phyloP scores from a whole-genome alignment of 805 yeast species.

The Candida maesae region DNA sequence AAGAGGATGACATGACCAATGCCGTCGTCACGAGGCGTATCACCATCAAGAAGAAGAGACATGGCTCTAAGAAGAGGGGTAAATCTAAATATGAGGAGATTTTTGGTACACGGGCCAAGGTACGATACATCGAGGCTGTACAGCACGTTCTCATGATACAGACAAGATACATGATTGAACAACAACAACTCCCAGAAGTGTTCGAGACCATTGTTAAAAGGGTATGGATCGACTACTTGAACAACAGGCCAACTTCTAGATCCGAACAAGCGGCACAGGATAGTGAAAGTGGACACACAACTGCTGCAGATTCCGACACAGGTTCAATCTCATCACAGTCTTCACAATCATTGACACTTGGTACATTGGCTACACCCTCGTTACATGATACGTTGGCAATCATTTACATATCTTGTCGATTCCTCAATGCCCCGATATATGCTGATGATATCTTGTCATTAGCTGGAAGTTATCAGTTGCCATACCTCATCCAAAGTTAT shows the following conservation, averaged over 20 bases:
- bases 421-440: constrained; percentile 4
- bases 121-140: constrained; percentile 40
- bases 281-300: constrained; percentile 3
- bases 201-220: constrained; percentile 34
- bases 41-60: constrained; percentile 26
- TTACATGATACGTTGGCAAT: neutral
- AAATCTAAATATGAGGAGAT: constrained; percentile 22
- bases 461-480: neutral
- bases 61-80: constrained; percentile 7
- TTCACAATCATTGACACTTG: neutral
- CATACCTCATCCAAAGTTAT: neutral
- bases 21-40: constrained; percentile 51
- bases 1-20: constrained; percentile 58
- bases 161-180: constrained; percentile 35
- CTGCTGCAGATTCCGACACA: constrained; percentile 8
- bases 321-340: constrained; percentile 3
- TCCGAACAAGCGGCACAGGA: neutral
- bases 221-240: constrained; percentile 33
- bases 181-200: constrained; percentile 28
- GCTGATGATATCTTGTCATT: neutral
- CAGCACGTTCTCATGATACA: constrained; percentile 53
- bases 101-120: constrained; percentile 47
- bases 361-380: neutral
- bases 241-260: constrained; percentile 1
- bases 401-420: constrained; percentile 4